Evolutionary conservation across 495 filamentous ascomycete genomes (phyloP), one percentile per base, ranked within the genome.

Genomic region (Entonaema liquescens): DNA sequence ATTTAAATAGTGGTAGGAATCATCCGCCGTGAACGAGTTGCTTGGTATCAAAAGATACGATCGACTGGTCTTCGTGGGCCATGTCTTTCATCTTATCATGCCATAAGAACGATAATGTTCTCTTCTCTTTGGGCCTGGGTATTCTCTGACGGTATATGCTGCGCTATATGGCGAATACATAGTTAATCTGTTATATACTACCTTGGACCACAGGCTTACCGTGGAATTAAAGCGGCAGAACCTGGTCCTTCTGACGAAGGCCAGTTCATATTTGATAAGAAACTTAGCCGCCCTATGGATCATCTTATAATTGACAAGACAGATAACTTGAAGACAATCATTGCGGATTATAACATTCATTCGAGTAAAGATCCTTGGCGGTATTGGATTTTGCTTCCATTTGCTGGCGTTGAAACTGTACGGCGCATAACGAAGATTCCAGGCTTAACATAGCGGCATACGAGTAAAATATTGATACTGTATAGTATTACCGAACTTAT

Each of bases 1-100:
- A 28, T 56, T 56, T 50, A 11, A 31, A 65, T 21, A 31, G 40
- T 40, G 54, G 40, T 40, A 44, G 38, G 40, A 49, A 25, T 64
- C 11, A 17, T 23, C 13, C 17, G 28, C 12, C 26, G 35, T 15
- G 50, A 42, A 17, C 15, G 9, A 9, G 17, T 15, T 25, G 31
- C 60, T 35, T 58, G 9, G 21, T 58, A 49, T 49, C 17, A 21
- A 47, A 17, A 29, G 26, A 58, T 50, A 56, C 17, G 1, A 49
- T 42, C 13, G 26, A 64, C 38, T 25, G 29, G 23, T 19, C 21
- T 5, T 17, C 8, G 47, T 31, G 29, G 7, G 29, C 29, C 29
- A 31, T 1, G 26, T 23, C 13, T 26, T 25, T 21, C 13, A 50
- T 19, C 11, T 50, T 26, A 50, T 2, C 11, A 28, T 50, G 21